phyloP scores from a whole-genome alignment of 805 yeast genomes.

The Metschnikowia lunata region DNA sequence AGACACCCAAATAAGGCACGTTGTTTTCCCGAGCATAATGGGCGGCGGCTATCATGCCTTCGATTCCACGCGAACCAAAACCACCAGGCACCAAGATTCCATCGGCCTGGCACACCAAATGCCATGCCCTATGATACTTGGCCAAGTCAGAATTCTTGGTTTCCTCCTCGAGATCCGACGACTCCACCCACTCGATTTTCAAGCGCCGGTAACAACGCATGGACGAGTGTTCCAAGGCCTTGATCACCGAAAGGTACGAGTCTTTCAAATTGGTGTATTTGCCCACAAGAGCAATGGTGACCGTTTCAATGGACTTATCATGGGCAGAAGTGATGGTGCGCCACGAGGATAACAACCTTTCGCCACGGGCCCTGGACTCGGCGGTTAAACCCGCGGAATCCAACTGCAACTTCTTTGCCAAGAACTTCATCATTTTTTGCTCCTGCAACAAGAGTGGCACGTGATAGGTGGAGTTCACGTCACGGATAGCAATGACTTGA shows the following conservation, averaged over 20 bases:
- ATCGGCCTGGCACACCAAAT: slow-evolving; percentile 84
- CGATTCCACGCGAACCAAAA: slow-evolving; percentile 94
- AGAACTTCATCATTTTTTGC: slow-evolving; percentile 75
- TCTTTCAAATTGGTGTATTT: slow-evolving; percentile 95
- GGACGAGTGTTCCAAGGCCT: slow-evolving; percentile 91
- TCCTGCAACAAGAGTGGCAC: slow-evolving; percentile 89
- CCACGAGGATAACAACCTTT: slow-evolving; percentile 71
- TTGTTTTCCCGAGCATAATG: slow-evolving; percentile 97
- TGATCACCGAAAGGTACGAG: slow-evolving; percentile 90
- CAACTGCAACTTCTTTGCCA: slow-evolving; percentile 64
- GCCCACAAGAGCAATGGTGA: slow-evolving; percentile 94
- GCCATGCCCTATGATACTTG: slow-evolving; percentile 94
- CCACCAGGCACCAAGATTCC: slow-evolving; percentile 99
- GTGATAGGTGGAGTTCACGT: slow-evolving; percentile 94
- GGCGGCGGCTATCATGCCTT: slow-evolving; percentile 96
- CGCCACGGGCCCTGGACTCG: slow-evolving; percentile 63
- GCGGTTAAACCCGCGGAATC: slow-evolving; percentile 37
- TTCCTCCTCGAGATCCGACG: slow-evolving; percentile 79
- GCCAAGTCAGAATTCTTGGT: slow-evolving; percentile 60
- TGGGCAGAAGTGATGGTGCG: slow-evolving; percentile 68
- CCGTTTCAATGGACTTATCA: slow-evolving; percentile 81
- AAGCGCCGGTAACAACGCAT: slow-evolving; percentile 83
- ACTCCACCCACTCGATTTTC: slow-evolving; percentile 94
- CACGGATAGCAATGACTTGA: slow-evolving; percentile 95
- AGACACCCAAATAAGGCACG: slow-evolving; percentile 93